phyloP scores from a whole-genome alignment of 1,139 yeast species.

The Taphrina wiesneri region DNA sequence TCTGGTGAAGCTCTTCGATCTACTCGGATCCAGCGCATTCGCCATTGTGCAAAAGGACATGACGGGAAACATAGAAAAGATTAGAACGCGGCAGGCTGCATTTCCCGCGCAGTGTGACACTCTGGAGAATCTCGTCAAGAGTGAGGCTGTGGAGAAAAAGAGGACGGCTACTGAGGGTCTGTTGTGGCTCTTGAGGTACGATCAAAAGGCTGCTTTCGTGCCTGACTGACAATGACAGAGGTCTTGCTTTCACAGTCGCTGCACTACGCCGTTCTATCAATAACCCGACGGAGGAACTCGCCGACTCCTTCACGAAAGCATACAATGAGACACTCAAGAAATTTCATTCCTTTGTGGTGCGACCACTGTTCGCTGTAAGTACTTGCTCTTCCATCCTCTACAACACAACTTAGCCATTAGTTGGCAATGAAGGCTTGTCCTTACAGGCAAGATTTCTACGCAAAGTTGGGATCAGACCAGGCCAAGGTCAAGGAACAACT shows the following conservation, averaged over 20 bases:
- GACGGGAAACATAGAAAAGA: constrained; percentile 80
- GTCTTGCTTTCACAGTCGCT: constrained; percentile 82
- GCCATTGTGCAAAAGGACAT: constrained; percentile 82
- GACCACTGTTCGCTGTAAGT: constrained; percentile 69
- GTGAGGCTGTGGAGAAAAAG: constrained; percentile 64
- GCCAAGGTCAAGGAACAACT: constrained; percentile 66
- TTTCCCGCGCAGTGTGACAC: constrained; percentile 66
- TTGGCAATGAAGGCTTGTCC: constrained; percentile 97
- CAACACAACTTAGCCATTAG: constrained; percentile 38
- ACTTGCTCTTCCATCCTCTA: not conserved
- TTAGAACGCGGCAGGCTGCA: constrained; percentile 64
- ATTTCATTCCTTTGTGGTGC: constrained; percentile 76
- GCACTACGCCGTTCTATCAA: constrained; percentile 80
- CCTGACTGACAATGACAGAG: constrained; percentile 49
- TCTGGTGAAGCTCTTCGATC: constrained; percentile 75
- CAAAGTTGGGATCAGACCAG: constrained; percentile 63
- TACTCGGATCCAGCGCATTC: constrained; percentile 83
- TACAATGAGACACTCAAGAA: constrained; percentile 76
- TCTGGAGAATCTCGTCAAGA: constrained; percentile 71
- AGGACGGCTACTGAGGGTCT: constrained; percentile 88
- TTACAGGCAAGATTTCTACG: constrained; percentile 81
- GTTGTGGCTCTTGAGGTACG: constrained; percentile 66
- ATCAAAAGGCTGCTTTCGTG: not conserved
- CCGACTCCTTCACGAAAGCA: constrained; percentile 78
- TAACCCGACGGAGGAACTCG: constrained; percentile 62